Percentiles rank a stretch among this genome's conserved stretches.
Conservation (phyloP, 805 yeast species). For the Lipomyces mesembrius region DNA sequence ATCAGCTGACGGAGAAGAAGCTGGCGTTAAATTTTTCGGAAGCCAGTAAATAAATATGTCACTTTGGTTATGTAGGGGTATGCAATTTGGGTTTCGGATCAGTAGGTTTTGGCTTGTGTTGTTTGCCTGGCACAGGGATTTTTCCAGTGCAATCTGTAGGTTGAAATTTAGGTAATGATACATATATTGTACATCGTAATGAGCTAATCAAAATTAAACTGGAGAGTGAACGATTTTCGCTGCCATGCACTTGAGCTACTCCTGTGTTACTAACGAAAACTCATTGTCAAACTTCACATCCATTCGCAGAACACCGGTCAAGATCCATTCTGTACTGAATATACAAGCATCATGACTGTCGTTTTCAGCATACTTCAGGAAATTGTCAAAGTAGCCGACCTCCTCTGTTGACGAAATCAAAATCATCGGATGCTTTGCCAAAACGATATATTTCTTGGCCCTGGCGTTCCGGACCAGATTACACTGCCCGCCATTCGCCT, state of each 20-base stretch:
- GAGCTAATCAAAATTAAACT: not conserved
- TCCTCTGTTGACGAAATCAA: conserved; percentile 38
- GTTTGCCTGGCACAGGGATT: not conserved
- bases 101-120: not conserved
- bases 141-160: not conserved
- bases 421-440: conserved; percentile 22
- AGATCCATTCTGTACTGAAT: conserved; percentile 39
- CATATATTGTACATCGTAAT: not conserved
- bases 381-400: conserved; percentile 22
- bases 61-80: not conserved
- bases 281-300: conserved; percentile 30
- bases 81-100: not conserved
- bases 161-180: not conserved
- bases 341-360: conserved; percentile 20
- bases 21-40: conserved; percentile 68
- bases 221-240: not conserved
- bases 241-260: not conserved
- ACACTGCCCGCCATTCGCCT: conserved; percentile 60
- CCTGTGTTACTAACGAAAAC: conserved; percentile 17
- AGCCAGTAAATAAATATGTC: not conserved
- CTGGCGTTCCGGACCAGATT: conserved; percentile 42
- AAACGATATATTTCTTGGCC: conserved; percentile 29
- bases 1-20: conserved; percentile 66
- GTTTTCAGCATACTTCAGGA: conserved; percentile 15
- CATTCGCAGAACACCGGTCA: conserved; percentile 39